Conservation (phyloP, 2,329 filamentous ascomycete species). For the Coniochaeta sp. region DNA sequence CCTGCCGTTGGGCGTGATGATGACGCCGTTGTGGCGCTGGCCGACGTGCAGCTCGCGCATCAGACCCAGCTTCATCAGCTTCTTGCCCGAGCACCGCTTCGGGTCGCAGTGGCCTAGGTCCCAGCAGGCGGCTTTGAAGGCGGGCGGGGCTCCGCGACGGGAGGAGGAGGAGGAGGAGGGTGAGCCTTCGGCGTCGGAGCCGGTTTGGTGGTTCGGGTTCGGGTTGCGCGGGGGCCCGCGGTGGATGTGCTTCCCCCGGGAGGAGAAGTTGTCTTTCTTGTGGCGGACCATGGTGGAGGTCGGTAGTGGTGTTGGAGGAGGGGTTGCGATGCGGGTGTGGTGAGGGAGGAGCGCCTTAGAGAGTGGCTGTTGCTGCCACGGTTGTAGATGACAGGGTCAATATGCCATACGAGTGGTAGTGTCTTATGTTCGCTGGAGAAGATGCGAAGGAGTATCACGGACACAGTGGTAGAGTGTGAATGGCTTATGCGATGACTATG, state of each 20-base stretch:
- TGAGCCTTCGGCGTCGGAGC: conserved; percentile 16
- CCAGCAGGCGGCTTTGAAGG: conserved; percentile 94
- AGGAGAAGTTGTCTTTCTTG: conserved; percentile 78
- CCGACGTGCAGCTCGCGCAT: conserved; percentile 92
- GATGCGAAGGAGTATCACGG: conserved; percentile 53
- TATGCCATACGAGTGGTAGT: background rate
- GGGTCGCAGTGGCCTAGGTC: conserved; percentile 96
- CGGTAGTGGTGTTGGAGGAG: background rate
- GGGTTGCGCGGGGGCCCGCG: conserved; percentile 50
- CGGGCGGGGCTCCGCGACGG: conserved; percentile 27
- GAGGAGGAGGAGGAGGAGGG: conserved; percentile 11
- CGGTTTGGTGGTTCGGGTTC: conserved; percentile 29
- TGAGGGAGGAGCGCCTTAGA: background rate
- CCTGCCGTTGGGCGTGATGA: conserved; percentile 94
- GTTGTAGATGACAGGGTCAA: background rate
- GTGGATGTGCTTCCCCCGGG: conserved; percentile 65
- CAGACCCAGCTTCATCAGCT: conserved; percentile 81
- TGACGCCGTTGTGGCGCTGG: conserved; percentile 84
- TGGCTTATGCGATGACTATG: too few relatives aligned
- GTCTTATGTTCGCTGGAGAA: conserved; percentile 61
- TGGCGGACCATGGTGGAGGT: conserved; percentile 71
- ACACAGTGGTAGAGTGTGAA: too few relatives aligned
- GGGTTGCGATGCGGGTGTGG: background rate
- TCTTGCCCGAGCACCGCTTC: conserved; percentile 92
- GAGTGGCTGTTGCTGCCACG: background rate